Evolutionary conservation across 1,284 basidiomycete species (phyloP).

Genomic region (Boletus smithii): DNA sequence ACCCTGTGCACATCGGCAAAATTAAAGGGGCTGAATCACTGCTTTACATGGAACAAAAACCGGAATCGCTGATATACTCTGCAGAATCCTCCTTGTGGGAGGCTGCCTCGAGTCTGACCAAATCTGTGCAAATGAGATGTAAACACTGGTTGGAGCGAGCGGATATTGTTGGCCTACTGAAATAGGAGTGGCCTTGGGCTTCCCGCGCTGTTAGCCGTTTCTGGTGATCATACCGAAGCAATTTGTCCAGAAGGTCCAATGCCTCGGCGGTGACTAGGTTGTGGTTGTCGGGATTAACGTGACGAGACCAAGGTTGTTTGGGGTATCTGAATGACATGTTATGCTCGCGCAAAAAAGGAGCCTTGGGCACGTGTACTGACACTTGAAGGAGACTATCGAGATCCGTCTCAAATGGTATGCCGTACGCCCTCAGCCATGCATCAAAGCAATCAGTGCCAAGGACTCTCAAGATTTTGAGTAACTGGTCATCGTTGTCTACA

Average conservation of each 20-base stretch:
- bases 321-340: constrained; percentile 49
- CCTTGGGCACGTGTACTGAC: constrained; percentile 34
- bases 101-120: constrained; percentile 51
- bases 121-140: constrained; percentile 37
- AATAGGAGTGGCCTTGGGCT: constrained; percentile 74
- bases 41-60: constrained; percentile 52
- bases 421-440: constrained; percentile 65
- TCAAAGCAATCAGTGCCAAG: constrained; percentile 84
- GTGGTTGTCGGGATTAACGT: constrained; percentile 71
- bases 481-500: constrained; percentile 85
- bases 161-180: constrained; percentile 49
- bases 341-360: constrained; percentile 1
- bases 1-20: neutral
- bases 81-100: constrained; percentile 49
- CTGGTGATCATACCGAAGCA: constrained; percentile 82
- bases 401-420: constrained; percentile 73
- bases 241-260: constrained; percentile 79
- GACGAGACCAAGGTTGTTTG: constrained; percentile 74
- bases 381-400: constrained; percentile 62
- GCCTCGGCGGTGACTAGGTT: constrained; percentile 71
- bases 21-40: neutral
- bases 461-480: constrained; percentile 85
- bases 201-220: constrained; percentile 81
- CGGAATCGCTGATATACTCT: constrained; percentile 55
- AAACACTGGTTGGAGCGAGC: constrained; percentile 16